Evolutionary conservation across 805 yeast species (phyloP), one percentile per base, ranked within the genome.

Genomic region (Metschnikowia vanudenii): DNA sequence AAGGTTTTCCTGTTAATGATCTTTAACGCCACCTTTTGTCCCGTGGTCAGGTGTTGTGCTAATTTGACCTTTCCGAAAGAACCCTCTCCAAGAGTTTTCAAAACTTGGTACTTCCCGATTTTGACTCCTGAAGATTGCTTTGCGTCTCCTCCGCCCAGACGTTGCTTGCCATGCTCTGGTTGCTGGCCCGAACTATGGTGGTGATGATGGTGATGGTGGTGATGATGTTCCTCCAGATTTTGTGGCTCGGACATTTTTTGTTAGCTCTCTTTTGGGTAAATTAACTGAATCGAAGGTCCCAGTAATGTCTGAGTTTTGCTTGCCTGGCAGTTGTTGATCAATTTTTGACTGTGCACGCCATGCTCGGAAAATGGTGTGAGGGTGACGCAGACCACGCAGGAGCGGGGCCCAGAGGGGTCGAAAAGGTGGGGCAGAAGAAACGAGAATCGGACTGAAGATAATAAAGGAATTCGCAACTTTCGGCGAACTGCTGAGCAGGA

Each of bases 1-100:
- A 91, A 73, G 0, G 96, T 89, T 67, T 88, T 89, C 53, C 96
- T 76, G 66, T 92, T 88, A 71, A 92, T 92, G 65, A 91, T 92
- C 65, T 91, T 91, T 51, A 91, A 73, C 1, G 98, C 98, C 18
- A 91, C 98, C 52, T 85, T 78, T 59, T 91, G 96, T 33, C 96
- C 95, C 3, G 97, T 91, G 12, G 88, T 85, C 54, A 88, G 74
- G 66, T 92, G 97, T 63, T 84, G 86, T 16, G 96, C 96, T 57
- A 91, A 74, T 63, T 91, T 91, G 53, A 91, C 98, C 63, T 92
- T 92, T 59, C 98, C 98, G 63, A 91, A 91, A 0, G 97, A 90
- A 19, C 98, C 98, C 63, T 91, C 97, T 31, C 98, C 98, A 18
- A 91, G 73, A 3, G 96, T 90, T 64, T 90, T 88, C 56, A 91